phyloP scores from a whole-genome alignment of 768 basidiomycete genomes.

The Leccinum boreale region DNA sequence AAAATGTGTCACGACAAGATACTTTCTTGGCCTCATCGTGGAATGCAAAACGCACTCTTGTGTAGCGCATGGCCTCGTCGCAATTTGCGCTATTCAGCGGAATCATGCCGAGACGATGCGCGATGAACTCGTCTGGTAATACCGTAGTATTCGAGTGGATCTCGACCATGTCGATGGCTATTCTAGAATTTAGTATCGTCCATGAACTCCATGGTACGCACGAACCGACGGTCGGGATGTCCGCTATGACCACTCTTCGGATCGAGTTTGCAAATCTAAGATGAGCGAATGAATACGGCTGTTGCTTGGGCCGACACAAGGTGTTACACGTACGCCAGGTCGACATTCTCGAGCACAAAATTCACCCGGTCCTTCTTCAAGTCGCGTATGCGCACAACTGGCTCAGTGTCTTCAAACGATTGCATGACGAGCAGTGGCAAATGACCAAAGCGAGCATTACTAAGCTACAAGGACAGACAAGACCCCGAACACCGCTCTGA shows the following conservation, averaged over 20 bases:
- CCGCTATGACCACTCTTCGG: constrained; percentile 91
- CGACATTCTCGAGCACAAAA: constrained; percentile 94
- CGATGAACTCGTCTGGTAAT: constrained; percentile 95
- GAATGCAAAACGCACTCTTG: constrained; percentile 49
- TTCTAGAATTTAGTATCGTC: constrained; percentile 1
- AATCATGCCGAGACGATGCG: constrained; percentile 92
- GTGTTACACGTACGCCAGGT: constrained; percentile 71
- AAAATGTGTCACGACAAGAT: not conserved
- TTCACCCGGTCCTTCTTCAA: constrained; percentile 82
- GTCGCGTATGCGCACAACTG: constrained; percentile 79
- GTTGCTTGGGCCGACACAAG: not conserved
- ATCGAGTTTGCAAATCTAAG: constrained; percentile 90
- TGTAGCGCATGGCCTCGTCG: constrained; percentile 82
- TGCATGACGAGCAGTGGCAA: constrained; percentile 28
- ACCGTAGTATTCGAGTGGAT: constrained; percentile 90
- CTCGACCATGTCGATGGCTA: constrained; percentile 97
- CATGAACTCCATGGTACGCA: constrained; percentile 9
- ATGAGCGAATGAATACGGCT: constrained; percentile 11
- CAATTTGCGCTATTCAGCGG: constrained; percentile 86
- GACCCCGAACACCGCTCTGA: constrained; percentile 24
- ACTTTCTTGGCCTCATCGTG: not conserved
- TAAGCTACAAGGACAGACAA: not conserved
- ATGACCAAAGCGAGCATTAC: not conserved
- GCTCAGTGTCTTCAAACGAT: constrained; percentile 44
- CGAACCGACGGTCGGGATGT: constrained; percentile 93